These are phyloP conservation scores for Pyrus betulifolia DNA, from an alignment of 306 rosid species.

Conservation along the genomic window DNA sequence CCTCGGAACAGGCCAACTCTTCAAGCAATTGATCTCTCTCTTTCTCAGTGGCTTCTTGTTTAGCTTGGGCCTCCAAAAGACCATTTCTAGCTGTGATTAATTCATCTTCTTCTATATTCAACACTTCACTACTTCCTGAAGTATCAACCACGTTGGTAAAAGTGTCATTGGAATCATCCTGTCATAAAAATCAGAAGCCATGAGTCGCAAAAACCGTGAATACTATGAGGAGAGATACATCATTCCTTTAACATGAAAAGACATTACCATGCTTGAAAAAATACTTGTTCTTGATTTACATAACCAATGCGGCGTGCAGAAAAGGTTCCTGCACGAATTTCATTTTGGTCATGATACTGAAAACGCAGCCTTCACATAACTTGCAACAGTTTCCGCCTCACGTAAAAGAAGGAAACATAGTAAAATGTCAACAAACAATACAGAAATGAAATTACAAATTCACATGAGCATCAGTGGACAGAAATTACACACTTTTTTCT, in stretches of 20 bases:
- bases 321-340: constrained; percentile 36
- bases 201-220: constrained; percentile 6
- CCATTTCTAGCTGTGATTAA: constrained; percentile 30
- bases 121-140: constrained; percentile 31
- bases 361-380: background rate
- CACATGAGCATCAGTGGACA: background rate
- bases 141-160: constrained; percentile 33
- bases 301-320: constrained; percentile 24
- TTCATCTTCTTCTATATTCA: constrained; percentile 33
- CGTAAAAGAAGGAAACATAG: background rate
- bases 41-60: constrained; percentile 46
- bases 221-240: background rate
- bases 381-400: background rate
- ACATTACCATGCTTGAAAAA: constrained; percentile 38
- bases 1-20: constrained; percentile 49
- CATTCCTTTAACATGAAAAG: background rate
- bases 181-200: constrained; percentile 32
- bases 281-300: constrained; percentile 29
- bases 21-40: constrained; percentile 59
- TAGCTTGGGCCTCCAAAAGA: constrained; percentile 45
- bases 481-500: constrained; percentile 24
- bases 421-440: background rate
- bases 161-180: constrained; percentile 46
- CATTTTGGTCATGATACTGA: background rate
- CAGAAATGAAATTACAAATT: background rate